Conservation (phyloP, 495 filamentous ascomycete species). For the Stereocaulon alpinum region DNA sequence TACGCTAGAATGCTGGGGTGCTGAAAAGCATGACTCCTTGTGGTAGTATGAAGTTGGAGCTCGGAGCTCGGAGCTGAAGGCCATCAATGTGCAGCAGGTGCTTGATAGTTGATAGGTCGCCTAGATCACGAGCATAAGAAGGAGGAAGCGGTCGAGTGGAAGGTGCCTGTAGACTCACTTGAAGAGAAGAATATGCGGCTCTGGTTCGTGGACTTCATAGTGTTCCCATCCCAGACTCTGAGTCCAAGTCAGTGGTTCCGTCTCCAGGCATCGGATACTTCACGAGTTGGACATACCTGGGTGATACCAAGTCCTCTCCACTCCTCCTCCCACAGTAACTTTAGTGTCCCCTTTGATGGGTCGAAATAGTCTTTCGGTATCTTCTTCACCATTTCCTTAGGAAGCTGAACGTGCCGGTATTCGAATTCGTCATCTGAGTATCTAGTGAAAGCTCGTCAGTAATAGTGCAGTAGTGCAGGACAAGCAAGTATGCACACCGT, state of each 20-base stretch:
- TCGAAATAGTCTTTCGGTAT: conserved; percentile 97
- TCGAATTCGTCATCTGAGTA: conserved; percentile 84
- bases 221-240: conserved; percentile 98
- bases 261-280: not conserved
- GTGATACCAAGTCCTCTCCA: conserved; percentile 95
- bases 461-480: not conserved
- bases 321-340: conserved; percentile 95
- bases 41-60: not conserved
- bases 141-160: not conserved
- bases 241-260: conserved; percentile 20
- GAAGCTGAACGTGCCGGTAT: conserved; percentile 93
- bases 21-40: conserved; percentile 1
- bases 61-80: not conserved
- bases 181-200: conserved; percentile 96
- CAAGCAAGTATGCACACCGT: conserved; percentile 46
- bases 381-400: conserved; percentile 93
- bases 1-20: conserved; percentile 5
- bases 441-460: conserved; percentile 32
- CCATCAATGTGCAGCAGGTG: conserved; percentile 35
- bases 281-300: conserved; percentile 47
- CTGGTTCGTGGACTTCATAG: conserved; percentile 97
- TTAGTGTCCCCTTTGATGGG: conserved; percentile 77
- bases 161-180: conserved; percentile 52
- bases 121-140: conserved; percentile 31
- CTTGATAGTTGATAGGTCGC: conserved; percentile 78